Percentiles rank a stretch among this genome's conserved stretches.
These are phyloP conservation scores for Stropharia rugosoannulata DNA, from an alignment of 768 basidiomycete species.

Conservation along the genomic window DNA sequence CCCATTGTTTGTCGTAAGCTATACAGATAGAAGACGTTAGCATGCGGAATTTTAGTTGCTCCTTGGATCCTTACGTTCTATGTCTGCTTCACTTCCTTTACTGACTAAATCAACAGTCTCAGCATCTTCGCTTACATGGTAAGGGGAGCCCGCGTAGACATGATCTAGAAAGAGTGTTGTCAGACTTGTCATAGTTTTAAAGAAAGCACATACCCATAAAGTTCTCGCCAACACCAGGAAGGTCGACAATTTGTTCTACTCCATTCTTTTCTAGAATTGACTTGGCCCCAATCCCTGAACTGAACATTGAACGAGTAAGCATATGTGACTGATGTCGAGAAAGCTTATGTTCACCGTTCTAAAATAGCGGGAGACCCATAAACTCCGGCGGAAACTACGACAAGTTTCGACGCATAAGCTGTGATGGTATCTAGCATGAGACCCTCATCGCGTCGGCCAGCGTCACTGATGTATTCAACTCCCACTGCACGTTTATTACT, in stretches of 20 bases:
- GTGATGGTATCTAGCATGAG: conserved; percentile 4
- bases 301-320: background rate
- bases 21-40: background rate
- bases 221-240: conserved; percentile 80
- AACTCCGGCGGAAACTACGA: conserved; percentile 51
- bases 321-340: background rate
- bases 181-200: background rate
- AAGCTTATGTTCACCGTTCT: conserved; percentile 30
- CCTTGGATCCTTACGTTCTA: background rate
- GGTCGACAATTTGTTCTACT: conserved; percentile 53
- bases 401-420: conserved; percentile 40
- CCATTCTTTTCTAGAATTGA: conserved; percentile 44
- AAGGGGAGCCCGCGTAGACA: conserved; percentile 32
- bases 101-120: conserved; percentile 48
- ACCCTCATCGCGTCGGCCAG: conserved; percentile 21
- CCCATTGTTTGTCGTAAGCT: conserved; percentile 4
- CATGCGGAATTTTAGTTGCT: background rate
- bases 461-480: conserved; percentile 47
- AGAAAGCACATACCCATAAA: conserved; percentile 41
- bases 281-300: conserved; percentile 57
- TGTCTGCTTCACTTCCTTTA: conserved; percentile 31
- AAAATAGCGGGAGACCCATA: conserved; percentile 58
- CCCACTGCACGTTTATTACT: conserved; percentile 40
- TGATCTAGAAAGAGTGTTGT: conserved; percentile 32
- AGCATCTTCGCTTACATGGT: conserved; percentile 39